Base-by-base conservation (phyloP, 2,329 filamentous ascomycete genomes). In the Endoconidiophora polonica region DNA sequence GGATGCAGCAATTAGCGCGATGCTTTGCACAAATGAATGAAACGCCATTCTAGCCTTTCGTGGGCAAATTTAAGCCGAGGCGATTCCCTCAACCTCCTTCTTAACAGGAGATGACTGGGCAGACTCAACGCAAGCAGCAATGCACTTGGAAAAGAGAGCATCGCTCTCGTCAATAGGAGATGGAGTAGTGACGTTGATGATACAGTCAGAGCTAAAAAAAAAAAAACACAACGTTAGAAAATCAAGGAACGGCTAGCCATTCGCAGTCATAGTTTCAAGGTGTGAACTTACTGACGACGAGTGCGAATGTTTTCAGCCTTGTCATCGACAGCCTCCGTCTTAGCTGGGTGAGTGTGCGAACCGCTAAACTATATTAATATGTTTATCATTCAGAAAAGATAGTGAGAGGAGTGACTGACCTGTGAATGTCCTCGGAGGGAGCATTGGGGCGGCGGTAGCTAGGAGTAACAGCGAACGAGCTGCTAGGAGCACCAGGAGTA, bases 131-230 rank as follows among this genome's bases (percentile, higher is more conserved):
- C 65, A 66, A 49, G 66, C 62, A 47, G 66, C 66, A 50, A 67
- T 67, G 54, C 76, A 71, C 44, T 72, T 67, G 54, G 69, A 68
- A 57, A 76, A 68, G n/a, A 73, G 75, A 51, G 69, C 67, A 58
- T 77, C 73, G 55, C 74, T 71, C 52, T 64, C 69, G 55, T 73
- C 69, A 44, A 70, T 73, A 49, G 68, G 62, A 44, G 63, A 62
- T 50, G 67, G 64, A 49, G 63, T 64, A 37, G 59, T 59, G 16
- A 51, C 33, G 22, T 39, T 43, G 58, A 64, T 61, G 50, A 62
- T 60, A 49, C 63, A 65, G 54, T 67, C 61, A 52, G 61, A 61
- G 56, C 62, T 67, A 58, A 65, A 63, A 22, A 23, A n/a, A 4
- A 1, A 2, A 18, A 29, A n/a, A 18, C 10, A 23, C n/a, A 41